Percentiles rank a stretch among this genome's conserved stretches.
Evolutionary conservation across 805 yeast genomes (phyloP).

Genomic region (Saccharomycopsis sp.): DNA sequence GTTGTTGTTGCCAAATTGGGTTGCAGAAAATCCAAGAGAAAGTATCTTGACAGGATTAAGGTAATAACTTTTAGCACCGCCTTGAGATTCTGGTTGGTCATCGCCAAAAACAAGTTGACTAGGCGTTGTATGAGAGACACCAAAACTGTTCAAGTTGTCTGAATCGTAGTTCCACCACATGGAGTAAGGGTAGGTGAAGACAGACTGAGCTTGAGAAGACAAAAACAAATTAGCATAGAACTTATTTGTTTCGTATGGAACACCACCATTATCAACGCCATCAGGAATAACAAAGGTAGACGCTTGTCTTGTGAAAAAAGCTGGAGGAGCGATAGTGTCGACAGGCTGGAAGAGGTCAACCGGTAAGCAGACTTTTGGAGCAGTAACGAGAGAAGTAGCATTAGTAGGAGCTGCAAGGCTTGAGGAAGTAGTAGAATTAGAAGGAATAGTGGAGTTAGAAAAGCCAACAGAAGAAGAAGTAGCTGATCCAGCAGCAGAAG

Average conservation of each 20-base stretch:
- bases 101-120: conserved; percentile 64
- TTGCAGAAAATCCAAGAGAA: conserved; percentile 28
- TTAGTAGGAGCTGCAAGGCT: conserved; percentile 3
- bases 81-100: conserved; percentile 25
- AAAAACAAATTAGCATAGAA: conserved; percentile 67
- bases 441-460: background rate
- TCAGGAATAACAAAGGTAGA: conserved; percentile 39
- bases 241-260: conserved; percentile 52
- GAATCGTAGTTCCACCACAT: conserved; percentile 44
- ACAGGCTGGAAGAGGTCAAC: conserved; percentile 42
- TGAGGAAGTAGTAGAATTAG: conserved; percentile 6
- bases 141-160: conserved; percentile 47
- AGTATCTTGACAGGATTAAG: conserved; percentile 7
- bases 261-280: conserved; percentile 34
- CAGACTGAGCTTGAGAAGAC: conserved; percentile 55
- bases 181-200: conserved; percentile 80
- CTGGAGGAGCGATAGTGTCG: conserved; percentile 36
- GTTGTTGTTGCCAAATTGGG: conserved; percentile 30
- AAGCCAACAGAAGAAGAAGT: background rate
- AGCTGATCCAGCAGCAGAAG: conserved; percentile 4
- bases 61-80: conserved; percentile 6
- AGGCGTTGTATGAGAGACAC: conserved; percentile 52
- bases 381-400: conserved; percentile 5
- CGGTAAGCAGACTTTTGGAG: conserved; percentile 26
- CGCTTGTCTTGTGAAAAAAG: conserved; percentile 37